Conservation (phyloP, 192 early-diverging fungal species). For the Backusella australiensis region DNA sequence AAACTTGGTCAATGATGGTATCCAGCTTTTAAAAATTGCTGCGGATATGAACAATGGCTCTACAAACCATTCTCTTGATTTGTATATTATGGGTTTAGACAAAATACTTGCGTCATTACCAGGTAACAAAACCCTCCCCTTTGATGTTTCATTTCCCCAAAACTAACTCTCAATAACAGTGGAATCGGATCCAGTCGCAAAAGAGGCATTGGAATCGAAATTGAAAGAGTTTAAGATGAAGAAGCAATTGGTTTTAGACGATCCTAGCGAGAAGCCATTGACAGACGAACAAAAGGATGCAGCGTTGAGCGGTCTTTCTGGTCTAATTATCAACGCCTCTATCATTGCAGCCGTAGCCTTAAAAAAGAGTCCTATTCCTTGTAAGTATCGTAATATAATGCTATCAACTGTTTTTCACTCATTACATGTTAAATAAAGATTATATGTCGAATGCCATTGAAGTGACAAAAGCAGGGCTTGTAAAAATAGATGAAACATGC, state of each 20-base stretch:
- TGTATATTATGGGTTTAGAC: conserved; percentile 34
- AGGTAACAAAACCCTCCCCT: conserved; percentile 11
- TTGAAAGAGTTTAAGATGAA: conserved; percentile 17
- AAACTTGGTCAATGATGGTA: conserved; percentile 20
- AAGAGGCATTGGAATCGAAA: conserved; percentile 16
- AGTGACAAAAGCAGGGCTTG: conserved; percentile 34
- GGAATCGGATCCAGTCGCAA: conserved; percentile 21
- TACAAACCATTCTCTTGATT: conserved; percentile 12
- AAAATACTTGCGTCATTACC: conserved; percentile 23
- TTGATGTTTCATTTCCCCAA: neutral
- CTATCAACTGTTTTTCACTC: neutral
- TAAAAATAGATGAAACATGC: conserved; percentile 45
- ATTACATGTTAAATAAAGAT: conserved; percentile 15
- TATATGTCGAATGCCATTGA: conserved; percentile 36
- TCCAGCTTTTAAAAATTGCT: conserved; percentile 20
- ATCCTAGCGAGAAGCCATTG: neutral
- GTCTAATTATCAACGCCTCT: conserved; percentile 42
- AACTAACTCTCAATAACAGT: conserved; percentile 4
- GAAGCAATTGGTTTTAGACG: neutral
- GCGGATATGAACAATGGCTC: conserved; percentile 22
- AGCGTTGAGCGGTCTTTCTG: conserved; percentile 7
- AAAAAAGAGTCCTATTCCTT: conserved; percentile 52
- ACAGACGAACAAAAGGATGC: conserved; percentile 2
- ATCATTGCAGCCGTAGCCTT: conserved; percentile 44
- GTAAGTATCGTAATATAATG: neutral